Base-by-base conservation (phyloP, 495 filamentous ascomycete genomes). In the Pyrenula aspistea region DNA sequence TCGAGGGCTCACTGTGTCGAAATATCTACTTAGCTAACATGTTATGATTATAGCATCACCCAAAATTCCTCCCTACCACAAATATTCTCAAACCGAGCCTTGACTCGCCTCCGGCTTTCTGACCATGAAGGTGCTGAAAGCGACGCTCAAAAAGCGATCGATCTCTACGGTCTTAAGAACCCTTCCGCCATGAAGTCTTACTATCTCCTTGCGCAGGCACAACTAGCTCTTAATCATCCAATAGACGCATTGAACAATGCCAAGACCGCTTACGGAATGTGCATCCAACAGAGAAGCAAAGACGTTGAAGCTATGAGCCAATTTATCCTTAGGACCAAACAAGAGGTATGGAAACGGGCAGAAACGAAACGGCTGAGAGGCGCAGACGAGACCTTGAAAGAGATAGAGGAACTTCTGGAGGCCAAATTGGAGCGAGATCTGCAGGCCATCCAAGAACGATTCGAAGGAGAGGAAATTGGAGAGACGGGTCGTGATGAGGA, bases 31-130 rank as follows among this genome's bases (percentile, higher is more conserved):
- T 4, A 42, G 31, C 31, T 42, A 8, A 42, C 31, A 42, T 15
- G 8, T 8, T 42, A 4, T 42, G 31, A 52, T 53, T 25, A 42
- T 50, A 79, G 76, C 36, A 78, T 80, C 55, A 66, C 67, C 52
- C 76, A 76, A 61, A 71, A 78, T 56, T 65, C 77, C 2, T 60
- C 59, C 50, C 75, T 78, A 55, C 67, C 77, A 22, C 73, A 70
- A 24, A 74, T 78, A 65, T 79, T 78, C 75, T 94, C 92, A 24
- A 98, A 98, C 73, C 87, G 93, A 54, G 88, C 92, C 48, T 85
- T 95, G 68, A 83, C 88, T 11, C 85, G 91, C 49, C 73, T 93
- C 49, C 83, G 81, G 63, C 77, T 94, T n/a, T 65, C 68, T 25
- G 74, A 76, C 62, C 91, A 83, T 78, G 77, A 87, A n/a, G 77